phyloP scores from a whole-genome alignment of 441 rosid genomes.

The Syzygium syzygioides region DNA sequence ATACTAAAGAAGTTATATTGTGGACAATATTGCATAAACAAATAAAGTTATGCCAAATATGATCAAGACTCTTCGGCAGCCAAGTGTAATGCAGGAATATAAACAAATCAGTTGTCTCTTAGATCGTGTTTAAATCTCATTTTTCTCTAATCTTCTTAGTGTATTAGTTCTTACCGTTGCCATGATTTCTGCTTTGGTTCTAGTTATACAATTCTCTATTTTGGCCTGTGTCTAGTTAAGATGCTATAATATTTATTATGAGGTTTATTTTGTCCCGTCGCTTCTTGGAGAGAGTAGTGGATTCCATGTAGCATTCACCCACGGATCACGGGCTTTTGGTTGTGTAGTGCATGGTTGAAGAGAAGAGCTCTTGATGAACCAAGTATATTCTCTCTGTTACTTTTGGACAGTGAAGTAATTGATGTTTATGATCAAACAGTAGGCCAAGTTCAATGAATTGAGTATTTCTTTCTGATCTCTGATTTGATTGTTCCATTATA shows the following conservation, averaged over 20 bases:
- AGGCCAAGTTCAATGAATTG: neutral
- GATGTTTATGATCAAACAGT: constrained; percentile 98
- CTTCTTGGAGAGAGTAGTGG: constrained; percentile 96
- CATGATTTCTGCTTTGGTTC: neutral
- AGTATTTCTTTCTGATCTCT: neutral
- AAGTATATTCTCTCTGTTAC: constrained; percentile 67
- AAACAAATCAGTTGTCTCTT: neutral
- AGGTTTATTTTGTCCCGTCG: constrained; percentile 30
- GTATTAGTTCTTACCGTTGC: neutral
- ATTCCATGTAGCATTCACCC: constrained; percentile 94
- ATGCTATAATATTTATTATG: neutral
- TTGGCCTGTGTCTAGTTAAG: neutral
- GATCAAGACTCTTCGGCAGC: neutral
- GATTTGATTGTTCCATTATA: neutral
- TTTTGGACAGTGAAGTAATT: constrained; percentile 93
- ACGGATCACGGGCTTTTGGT: constrained; percentile 91
- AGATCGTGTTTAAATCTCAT: neutral
- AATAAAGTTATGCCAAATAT: neutral
- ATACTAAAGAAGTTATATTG: neutral
- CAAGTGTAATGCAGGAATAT: neutral
- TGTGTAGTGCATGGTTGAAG: constrained; percentile 95
- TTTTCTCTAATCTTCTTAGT: neutral
- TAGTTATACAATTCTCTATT: neutral
- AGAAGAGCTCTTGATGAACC: constrained; percentile 86
- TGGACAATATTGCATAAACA: neutral